A percentile compares a stretch with the other conserved stretches of the same genome.
Evolutionary conservation across 768 basidiomycete genomes (phyloP).

Genomic region (Pleurotus tuoliensis): DNA sequence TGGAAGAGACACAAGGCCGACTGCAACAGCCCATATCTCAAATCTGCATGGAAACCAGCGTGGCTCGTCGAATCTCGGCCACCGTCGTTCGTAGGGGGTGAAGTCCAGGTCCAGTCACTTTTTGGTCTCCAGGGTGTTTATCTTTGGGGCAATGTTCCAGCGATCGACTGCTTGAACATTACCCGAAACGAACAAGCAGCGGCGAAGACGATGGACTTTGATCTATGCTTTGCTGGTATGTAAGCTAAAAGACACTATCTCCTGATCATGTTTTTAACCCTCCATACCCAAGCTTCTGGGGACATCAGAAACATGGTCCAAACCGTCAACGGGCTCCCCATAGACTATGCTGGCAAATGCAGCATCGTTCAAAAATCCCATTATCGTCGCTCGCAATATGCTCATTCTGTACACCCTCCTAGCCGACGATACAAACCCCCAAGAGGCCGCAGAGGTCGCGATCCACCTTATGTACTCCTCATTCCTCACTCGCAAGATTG

Average conservation of each 20-base stretch:
- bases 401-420: slow-evolving; percentile 23
- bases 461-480: slow-evolving; percentile 32
- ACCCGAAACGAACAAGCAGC: slow-evolving; percentile 17
- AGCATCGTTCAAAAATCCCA: slow-evolving; percentile 16
- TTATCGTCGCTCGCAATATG: slow-evolving; percentile 20
- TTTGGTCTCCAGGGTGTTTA: not conserved
- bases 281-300: slow-evolving; percentile 16
- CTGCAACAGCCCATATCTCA: slow-evolving; percentile 24
- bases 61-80: slow-evolving; percentile 23
- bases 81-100: slow-evolving; percentile 18
- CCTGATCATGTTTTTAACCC: not conserved
- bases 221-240: slow-evolving; percentile 23
- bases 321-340: slow-evolving; percentile 23
- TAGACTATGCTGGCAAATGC: slow-evolving; percentile 17
- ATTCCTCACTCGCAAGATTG: slow-evolving; percentile 19
- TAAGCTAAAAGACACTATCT: slow-evolving; percentile 2
- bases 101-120: not conserved
- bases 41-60: slow-evolving; percentile 23
- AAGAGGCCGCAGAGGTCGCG: slow-evolving; percentile 28
- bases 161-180: slow-evolving; percentile 23
- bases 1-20: slow-evolving; percentile 24
- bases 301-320: slow-evolving; percentile 28
- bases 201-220: slow-evolving; percentile 13
- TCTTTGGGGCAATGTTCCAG: slow-evolving; percentile 23
- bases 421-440: slow-evolving; percentile 15